phyloP scores from a whole-genome alignment of 2,329 filamentous ascomycete species.

The Cordyceps sp. region DNA sequence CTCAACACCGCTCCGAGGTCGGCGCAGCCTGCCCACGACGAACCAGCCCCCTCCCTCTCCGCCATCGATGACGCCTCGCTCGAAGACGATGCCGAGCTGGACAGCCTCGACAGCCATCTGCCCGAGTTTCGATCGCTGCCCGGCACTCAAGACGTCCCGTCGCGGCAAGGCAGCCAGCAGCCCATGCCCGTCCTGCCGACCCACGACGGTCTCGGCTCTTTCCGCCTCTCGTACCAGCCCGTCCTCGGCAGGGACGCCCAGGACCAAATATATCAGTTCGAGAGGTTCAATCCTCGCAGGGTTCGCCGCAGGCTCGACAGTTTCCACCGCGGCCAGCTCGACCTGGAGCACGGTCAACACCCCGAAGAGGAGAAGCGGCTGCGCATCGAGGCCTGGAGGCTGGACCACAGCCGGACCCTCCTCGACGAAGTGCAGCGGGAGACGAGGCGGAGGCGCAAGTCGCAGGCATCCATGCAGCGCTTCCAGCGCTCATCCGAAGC shows the following conservation, averaged over 20 bases:
- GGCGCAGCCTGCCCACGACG: conserved; percentile 27
- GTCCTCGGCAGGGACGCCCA: conserved; percentile 43
- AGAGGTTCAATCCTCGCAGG: conserved; percentile 62
- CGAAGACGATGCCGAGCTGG: conserved; percentile 65
- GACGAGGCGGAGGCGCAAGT: conserved; percentile 52
- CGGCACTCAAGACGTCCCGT: conserved; percentile 8
- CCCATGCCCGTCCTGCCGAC: conserved; percentile 62
- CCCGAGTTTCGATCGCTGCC: conserved; percentile 64
- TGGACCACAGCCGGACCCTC: conserved; percentile 76
- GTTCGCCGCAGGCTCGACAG: conserved; percentile 37
- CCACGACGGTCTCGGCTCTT: conserved; percentile 84
- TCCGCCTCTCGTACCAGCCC: conserved; percentile 43
- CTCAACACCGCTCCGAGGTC: conserved; percentile 53
- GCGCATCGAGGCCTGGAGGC: conserved; percentile 79
- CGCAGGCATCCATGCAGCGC: conserved; percentile 28
- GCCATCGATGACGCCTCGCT: conserved; percentile 18
- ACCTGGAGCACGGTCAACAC: conserved; percentile 34
- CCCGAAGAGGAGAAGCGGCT: conserved; percentile 60
- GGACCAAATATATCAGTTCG: conserved; percentile 78
- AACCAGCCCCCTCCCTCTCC: conserved; percentile 20
- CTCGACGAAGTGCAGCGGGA: conserved; percentile 82
- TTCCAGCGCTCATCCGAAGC: conserved; percentile 11
- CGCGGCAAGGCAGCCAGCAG: conserved; percentile 18
- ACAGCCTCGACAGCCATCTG: conserved; percentile 84
- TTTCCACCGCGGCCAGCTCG: conserved; percentile 30